These are phyloP conservation scores for Malus asiatica DNA, from an alignment of 306 rosid genomes.

Conservation along the genomic window DNA sequence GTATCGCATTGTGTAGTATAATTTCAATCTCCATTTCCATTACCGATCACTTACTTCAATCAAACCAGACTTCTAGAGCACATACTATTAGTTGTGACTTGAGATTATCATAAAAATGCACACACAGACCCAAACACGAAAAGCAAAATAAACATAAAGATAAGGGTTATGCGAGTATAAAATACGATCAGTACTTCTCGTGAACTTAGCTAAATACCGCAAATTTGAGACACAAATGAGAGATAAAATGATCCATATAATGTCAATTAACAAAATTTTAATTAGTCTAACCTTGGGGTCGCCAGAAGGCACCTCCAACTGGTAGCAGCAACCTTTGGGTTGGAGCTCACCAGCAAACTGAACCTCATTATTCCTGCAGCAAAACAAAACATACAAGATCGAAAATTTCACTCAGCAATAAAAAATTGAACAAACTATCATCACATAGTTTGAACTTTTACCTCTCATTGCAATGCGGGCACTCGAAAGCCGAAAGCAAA, in stretches of 20 bases:
- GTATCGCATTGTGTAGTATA: background rate
- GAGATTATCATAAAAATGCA: background rate
- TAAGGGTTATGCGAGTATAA: background rate
- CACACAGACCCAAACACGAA: too few relatives aligned
- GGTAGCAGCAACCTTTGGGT: slow-evolving; percentile 74
- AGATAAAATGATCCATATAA: background rate
- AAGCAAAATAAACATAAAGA: background rate
- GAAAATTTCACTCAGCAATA: background rate
- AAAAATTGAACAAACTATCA: background rate
- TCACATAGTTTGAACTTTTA: slow-evolving; percentile 22
- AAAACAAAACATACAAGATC: background rate
- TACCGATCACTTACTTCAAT: background rate
- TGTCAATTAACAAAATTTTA: background rate
- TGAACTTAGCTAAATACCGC: background rate
- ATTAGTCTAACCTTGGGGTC: slow-evolving; percentile 51
- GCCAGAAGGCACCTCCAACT: slow-evolving; percentile 51
- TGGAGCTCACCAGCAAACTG: slow-evolving; percentile 99
- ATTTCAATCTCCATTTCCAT: background rate
- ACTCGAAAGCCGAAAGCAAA: slow-evolving; percentile 84
- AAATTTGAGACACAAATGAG: background rate
- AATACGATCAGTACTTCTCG: background rate
- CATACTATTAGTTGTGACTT: background rate
- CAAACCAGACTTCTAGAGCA: background rate
- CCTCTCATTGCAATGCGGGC: slow-evolving; percentile 94
- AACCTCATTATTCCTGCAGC: slow-evolving; percentile 74